Evolutionary conservation across 2,329 filamentous ascomycete species (phyloP).

Genomic region (Colletotrichum liriopes): DNA sequence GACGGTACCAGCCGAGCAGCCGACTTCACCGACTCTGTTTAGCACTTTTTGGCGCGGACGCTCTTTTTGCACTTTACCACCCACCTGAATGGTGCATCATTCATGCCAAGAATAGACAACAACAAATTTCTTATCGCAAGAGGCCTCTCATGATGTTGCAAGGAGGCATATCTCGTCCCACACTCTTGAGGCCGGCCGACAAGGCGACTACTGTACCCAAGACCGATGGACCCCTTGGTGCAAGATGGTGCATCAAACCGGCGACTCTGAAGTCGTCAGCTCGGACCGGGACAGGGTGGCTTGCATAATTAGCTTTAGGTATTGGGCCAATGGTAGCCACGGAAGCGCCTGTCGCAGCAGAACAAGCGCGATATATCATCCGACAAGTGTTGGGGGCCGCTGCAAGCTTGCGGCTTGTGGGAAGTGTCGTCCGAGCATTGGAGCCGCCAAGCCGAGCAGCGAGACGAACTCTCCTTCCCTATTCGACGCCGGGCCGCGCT

Average conservation of each 20-base stretch:
- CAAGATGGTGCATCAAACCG: too few relatives aligned
- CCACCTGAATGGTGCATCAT: constrained; percentile 7
- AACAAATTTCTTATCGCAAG: not conserved
- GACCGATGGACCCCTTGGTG: too few relatives aligned
- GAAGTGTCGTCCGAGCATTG: not conserved
- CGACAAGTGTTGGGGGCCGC: not conserved
- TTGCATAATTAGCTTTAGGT: not conserved
- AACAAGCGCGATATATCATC: constrained; percentile 21
- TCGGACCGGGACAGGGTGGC: not conserved
- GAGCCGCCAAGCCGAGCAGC: not conserved
- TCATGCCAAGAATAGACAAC: not conserved
- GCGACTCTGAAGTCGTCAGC: not conserved
- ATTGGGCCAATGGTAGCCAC: not conserved
- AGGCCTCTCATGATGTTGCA: constrained; percentile 3
- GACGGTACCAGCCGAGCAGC: constrained; percentile 31
- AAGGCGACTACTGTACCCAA: not conserved
- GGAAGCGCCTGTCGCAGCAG: not conserved
- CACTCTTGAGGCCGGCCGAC: not conserved
- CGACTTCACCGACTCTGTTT: constrained; percentile 14
- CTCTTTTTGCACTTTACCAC: not conserved
- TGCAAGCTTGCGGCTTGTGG: not conserved
- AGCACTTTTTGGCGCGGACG: not conserved
- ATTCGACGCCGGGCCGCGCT: not conserved
- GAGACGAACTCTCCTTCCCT: fast-evolving
- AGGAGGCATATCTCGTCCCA: not conserved